Evolutionary conservation across 2,329 filamentous ascomycete species (phyloP), one percentile per base, ranked within the genome.

Genomic region (Fusarium liriodendri): DNA sequence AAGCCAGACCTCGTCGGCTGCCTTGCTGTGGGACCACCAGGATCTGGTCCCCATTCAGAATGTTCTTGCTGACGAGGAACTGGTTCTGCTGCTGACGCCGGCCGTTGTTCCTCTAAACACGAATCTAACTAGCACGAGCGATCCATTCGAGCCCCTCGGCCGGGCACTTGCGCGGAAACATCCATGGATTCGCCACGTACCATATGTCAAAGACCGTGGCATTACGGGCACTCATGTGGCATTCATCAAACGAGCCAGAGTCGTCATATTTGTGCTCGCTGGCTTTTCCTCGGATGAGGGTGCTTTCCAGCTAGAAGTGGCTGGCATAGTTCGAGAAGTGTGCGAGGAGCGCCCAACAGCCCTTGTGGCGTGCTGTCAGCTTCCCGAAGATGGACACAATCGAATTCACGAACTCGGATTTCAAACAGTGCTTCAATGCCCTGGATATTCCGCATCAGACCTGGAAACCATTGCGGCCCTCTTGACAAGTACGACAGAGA

Each of bases 81-180:
- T 89, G n/a, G 83, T 92, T n/a, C 83, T 93, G 60, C 87, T 92
- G 55, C 80, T 92, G 37, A 91, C 91, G 7, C 90, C 90, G 2
- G 86, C 88, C 29, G 86, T 89, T 37, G 79, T 85, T 25, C 89
- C 85, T 55, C 78, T 83, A 71, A 84, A 82, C 74, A 82, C 81
- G 68, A 82, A 82, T 73, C 76, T 83, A 52, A 77, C 82, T 52
- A 84, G 85, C 69, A 82, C 81, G 52, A 85, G 83, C 76, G 93
- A 95, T 79, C 93, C 93, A 0, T 95, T 95, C 78, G 93, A 95
- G 80, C 87, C 89, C 16, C 84, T 95, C 20, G 93, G 93, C 22
- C 87, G 88, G 71, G 88, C 90, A 52, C 81, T 95, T 58, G 89
- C 90, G 58, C 84, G 82, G 58, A 85, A 88, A 74, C 91, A 93